Base-by-base conservation (phyloP, 495 filamentous ascomycete genomes). In the Penicillium angulare region DNA sequence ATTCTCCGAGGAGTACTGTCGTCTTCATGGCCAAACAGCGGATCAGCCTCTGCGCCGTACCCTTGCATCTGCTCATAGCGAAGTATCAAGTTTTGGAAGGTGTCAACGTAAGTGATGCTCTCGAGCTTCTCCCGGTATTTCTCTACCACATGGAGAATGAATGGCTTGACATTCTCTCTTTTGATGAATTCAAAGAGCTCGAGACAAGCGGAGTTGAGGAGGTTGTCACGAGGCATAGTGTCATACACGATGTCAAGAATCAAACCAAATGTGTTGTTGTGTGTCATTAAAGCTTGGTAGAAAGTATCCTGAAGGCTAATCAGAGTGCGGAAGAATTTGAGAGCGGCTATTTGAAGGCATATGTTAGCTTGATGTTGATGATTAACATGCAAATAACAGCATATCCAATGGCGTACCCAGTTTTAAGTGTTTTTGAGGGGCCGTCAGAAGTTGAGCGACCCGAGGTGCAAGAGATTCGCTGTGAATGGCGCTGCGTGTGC, bases 151-250 rank as follows among this genome's bases (percentile, higher is more conserved):
- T 98, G 90, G 38, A 82, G 77, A 43, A 96, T 86, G 31, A 96
- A 73, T 5, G 85, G 79, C 63, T 90, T 93, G 56, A 92, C 79
- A 55, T 86, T 87, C 64, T 95, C 89, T 60, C 85, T 84, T 63
- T 85, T 90, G 56, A 98, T 90, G 56, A 86, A 90, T 56, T 92
- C 90, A 55, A 98, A 98, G 27, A 98, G 81, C 62, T 98, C 93
- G 12, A 97, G 77, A 68, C 90, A 96, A n/a, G 92, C 92, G 12
- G 92, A 96, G 61, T 93, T 93, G 26, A 98, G 80, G 3, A 97
- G 78, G 61, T 97, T 98, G 66, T 98, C 91, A n/a, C 89, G 85
- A 1, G 90, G 90, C 84, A 97, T 92, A 2, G 93, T 95, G 57
- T 89, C 83, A 53, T 86, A 80, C 9, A 98, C 82, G 23, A 97